Percentiles rank a stretch among this genome's conserved stretches.
Evolutionary conservation across 176 grass and related monocot species (phyloP).

Genomic region (Thalia dealbata): DNA sequence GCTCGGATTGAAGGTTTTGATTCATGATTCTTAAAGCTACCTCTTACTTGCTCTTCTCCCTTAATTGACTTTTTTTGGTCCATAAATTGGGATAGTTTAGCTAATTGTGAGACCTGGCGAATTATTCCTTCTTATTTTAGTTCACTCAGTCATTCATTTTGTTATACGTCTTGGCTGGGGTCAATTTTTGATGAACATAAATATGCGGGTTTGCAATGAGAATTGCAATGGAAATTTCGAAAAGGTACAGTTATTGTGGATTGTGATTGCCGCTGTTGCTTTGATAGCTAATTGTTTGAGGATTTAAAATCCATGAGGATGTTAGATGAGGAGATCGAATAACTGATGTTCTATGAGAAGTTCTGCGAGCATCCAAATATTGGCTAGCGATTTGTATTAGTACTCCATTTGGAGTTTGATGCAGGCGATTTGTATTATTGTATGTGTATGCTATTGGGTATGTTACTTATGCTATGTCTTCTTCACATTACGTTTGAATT

Average conservation of each 20-base stretch:
- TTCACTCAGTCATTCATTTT: background rate
- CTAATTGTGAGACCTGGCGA: background rate
- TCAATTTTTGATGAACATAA: background rate
- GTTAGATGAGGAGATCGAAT: background rate
- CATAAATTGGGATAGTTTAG: background rate
- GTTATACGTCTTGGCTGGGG: background rate
- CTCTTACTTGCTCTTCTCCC: background rate
- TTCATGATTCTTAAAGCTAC: background rate
- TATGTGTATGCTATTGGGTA: too few relatives aligned
- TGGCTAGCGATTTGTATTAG: background rate
- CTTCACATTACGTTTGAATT: too few relatives aligned
- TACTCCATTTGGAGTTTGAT: too few relatives aligned
- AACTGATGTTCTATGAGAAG: background rate
- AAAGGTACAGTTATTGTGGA: too few relatives aligned
- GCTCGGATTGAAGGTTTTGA: conserved; percentile 73
- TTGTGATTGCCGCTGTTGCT: background rate
- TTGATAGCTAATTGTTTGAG: background rate
- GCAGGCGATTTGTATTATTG: too few relatives aligned
- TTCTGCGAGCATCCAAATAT: background rate
- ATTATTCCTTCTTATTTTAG: background rate
- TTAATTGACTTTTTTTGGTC: background rate
- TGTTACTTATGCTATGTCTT: too few relatives aligned
- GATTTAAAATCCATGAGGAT: background rate
- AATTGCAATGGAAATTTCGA: too few relatives aligned
- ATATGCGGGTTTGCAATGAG: background rate